These are phyloP conservation scores for Ogataea trehaloabstinens DNA, from an alignment of 805 yeast genomes.

Conservation along the genomic window DNA sequence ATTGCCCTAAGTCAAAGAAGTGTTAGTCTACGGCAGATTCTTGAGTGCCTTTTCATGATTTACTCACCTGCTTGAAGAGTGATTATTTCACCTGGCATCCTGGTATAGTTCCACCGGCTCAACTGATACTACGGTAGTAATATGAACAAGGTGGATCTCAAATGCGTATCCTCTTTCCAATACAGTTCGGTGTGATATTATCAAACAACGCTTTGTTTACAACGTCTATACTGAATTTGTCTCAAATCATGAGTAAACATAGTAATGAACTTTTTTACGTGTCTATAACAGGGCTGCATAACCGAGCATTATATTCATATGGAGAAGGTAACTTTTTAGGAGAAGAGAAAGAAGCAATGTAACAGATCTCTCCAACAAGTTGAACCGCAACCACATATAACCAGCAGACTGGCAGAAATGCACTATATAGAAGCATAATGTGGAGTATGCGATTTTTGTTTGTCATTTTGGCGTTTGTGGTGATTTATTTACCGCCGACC, in stretches of 20 bases:
- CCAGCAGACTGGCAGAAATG: not conserved
- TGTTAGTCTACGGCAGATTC: conserved; percentile 1
- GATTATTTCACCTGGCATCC: conserved; percentile 60
- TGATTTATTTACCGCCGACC: conserved; percentile 8
- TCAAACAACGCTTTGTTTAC: not conserved
- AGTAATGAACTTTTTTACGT: not conserved
- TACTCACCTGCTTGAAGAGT: conserved; percentile 60
- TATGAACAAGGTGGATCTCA: not conserved
- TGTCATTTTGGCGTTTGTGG: conserved; percentile 1
- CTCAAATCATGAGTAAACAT: not conserved
- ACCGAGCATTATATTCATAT: too few relatives aligned
- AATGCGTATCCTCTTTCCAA: not conserved
- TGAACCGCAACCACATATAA: not conserved
- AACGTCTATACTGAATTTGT: not conserved
- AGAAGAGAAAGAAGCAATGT: too few relatives aligned
- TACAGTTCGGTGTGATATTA: not conserved
- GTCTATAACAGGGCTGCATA: too few relatives aligned
- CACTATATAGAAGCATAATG: not conserved
- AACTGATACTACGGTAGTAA: not conserved
- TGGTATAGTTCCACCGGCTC: not conserved
- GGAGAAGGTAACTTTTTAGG: too few relatives aligned
- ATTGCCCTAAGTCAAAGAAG: conserved; percentile 58
- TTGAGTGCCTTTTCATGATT: not conserved
- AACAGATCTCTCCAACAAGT: not conserved
- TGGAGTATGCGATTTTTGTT: not conserved